Percentiles rank a stretch among this genome's conserved stretches.
These are phyloP conservation scores for Globisporangium rhizosaccharum DNA, from an alignment of 352 stramenopile species.

Conservation along the genomic window DNA sequence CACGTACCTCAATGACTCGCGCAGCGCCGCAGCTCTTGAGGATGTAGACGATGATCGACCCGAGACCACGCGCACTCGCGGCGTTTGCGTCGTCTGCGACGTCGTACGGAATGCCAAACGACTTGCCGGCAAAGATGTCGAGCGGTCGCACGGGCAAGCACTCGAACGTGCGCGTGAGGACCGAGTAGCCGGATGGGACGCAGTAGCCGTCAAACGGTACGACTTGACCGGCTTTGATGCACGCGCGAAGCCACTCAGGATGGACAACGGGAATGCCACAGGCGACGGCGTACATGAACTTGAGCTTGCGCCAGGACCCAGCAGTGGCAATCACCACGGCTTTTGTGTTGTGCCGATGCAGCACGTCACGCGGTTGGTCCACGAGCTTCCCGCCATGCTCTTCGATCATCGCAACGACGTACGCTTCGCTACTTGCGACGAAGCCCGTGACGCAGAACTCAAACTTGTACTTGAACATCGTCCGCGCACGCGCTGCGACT, in stretches of 20 bases:
- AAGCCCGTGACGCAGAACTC: slow-evolving; percentile 79
- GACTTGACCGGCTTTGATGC: slow-evolving; percentile 37
- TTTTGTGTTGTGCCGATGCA: slow-evolving; percentile 43
- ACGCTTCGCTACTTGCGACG: slow-evolving; percentile 37
- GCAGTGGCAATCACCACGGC: slow-evolving; percentile 70
- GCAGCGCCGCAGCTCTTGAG: slow-evolving; percentile 57
- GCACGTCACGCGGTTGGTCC: slow-evolving; percentile 39
- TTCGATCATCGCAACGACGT: slow-evolving; percentile 54
- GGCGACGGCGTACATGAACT: slow-evolving; percentile 78
- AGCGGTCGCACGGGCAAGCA: slow-evolving; percentile 39
- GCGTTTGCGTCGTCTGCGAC: slow-evolving; percentile 20
- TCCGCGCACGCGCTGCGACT: slow-evolving; percentile 44
- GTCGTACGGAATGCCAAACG: slow-evolving; percentile 63
- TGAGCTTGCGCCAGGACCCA: slow-evolving; percentile 70
- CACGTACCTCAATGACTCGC: slow-evolving; percentile 46
- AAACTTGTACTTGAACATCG: slow-evolving; percentile 68
- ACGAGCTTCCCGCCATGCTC: slow-evolving; percentile 56
- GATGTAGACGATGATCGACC: slow-evolving; percentile 46
- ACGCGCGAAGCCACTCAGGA: slow-evolving; percentile 73
- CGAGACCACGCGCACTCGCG: slow-evolving; percentile 34
- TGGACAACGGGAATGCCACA: slow-evolving; percentile 80
- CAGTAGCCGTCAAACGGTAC: slow-evolving; percentile 66
- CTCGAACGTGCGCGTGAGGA: slow-evolving; percentile 60
- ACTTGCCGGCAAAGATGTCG: slow-evolving; percentile 50
- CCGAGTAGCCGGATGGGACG: slow-evolving; percentile 61